Evolutionary conservation across 768 basidiomycete species (phyloP).

Genomic region (Auricularia cornea): DNA sequence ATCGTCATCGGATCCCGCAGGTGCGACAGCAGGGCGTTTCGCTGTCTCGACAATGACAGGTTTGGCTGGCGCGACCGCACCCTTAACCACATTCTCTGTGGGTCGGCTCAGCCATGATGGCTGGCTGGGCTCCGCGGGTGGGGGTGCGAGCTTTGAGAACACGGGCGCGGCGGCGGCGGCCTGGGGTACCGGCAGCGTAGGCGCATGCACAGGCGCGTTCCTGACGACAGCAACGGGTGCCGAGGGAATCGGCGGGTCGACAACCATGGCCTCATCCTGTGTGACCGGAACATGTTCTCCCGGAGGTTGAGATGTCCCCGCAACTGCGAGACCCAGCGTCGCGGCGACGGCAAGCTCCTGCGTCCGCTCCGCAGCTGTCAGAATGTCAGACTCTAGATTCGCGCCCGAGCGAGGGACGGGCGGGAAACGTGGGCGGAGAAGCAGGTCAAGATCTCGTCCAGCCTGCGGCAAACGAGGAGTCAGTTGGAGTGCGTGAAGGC

Average conservation of each 20-base stretch:
- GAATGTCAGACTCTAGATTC: conserved; percentile 43
- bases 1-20: conserved; percentile 18
- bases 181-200: too few relatives aligned
- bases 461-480: background rate
- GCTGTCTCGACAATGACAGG: background rate
- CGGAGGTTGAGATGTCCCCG: background rate
- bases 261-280: conserved; percentile 3
- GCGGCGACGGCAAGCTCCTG: conserved; percentile 49
- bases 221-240: too few relatives aligned
- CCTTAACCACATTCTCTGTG: background rate
- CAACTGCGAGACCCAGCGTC: conserved; percentile 28
- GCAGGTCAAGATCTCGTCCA: conserved; percentile 36
- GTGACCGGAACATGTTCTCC: too few relatives aligned
- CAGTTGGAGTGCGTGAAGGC: background rate
- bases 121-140: too few relatives aligned
- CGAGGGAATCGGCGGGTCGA: background rate
- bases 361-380: conserved; percentile 51
- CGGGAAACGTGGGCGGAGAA: conserved; percentile 75
- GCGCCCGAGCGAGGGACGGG: conserved; percentile 64
- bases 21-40: background rate
- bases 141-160: too few relatives aligned
- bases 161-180: too few relatives aligned
- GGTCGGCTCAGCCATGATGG: too few relatives aligned
- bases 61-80: background rate
- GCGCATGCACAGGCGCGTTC: too few relatives aligned